Evolutionary conservation across 495 filamentous ascomycete species (phyloP).

Genomic region (Lepidopterella palustris): DNA sequence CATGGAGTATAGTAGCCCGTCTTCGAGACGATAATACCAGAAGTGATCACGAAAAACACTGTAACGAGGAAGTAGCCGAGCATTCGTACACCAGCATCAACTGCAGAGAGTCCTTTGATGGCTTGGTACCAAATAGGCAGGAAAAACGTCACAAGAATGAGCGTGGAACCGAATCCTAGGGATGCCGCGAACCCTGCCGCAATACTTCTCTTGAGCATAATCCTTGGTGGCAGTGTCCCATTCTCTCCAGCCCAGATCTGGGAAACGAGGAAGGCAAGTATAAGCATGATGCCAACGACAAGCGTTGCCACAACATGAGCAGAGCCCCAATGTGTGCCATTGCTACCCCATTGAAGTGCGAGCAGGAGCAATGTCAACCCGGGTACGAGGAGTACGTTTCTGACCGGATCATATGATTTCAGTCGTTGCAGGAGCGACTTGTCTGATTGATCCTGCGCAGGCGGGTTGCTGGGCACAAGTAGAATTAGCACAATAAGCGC

Average conservation of each 20-base stretch:
- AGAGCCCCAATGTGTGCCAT: constrained; percentile 57
- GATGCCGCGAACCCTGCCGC: constrained; percentile 47
- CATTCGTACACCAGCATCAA: constrained; percentile 69
- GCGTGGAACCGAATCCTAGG: constrained; percentile 52
- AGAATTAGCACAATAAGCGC: constrained; percentile 47
- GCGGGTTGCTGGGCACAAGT: constrained; percentile 41
- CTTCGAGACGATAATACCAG: constrained; percentile 52
- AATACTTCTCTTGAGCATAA: constrained; percentile 68
- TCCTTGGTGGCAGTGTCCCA: constrained; percentile 67
- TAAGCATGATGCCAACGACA: constrained; percentile 58
- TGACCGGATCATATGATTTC: constrained; percentile 58
- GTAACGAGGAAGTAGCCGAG: constrained; percentile 63
- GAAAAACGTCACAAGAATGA: constrained; percentile 52
- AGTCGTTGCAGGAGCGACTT: constrained; percentile 39
- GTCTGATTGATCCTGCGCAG: not conserved
- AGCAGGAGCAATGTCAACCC: constrained; percentile 65
- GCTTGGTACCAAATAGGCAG: constrained; percentile 88
- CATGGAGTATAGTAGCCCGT: constrained; percentile 74
- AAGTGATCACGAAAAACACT: constrained; percentile 53
- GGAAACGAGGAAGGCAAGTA: constrained; percentile 52
- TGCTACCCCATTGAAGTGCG: constrained; percentile 85
- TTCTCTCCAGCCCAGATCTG: constrained; percentile 63
- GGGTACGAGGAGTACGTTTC: constrained; percentile 63
- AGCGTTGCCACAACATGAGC: constrained; percentile 65
- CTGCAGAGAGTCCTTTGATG: constrained; percentile 62